These are phyloP conservation scores for Austroboletus novae-zelandiae DNA, from an alignment of 1,284 basidiomycete species.

Conservation along the genomic window DNA sequence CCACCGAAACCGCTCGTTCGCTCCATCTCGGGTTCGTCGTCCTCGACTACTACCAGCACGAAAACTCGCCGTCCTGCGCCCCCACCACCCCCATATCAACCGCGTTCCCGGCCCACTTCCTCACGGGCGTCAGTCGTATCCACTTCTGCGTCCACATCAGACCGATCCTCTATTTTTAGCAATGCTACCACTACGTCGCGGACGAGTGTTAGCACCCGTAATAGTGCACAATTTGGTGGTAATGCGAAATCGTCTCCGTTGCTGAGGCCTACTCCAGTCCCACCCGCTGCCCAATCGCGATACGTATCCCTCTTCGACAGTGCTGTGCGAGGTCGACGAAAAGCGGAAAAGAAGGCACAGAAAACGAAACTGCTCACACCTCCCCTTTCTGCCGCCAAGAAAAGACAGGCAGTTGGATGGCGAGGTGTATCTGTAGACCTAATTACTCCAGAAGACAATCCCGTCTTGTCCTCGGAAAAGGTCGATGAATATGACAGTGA, in stretches of 20 bases:
- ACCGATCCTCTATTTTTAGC: conserved; percentile 63
- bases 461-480: conserved; percentile 16
- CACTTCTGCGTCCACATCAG: conserved; percentile 46
- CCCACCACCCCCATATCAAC: conserved; percentile 32
- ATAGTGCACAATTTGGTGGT: conserved; percentile 22
- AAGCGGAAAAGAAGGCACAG: conserved; percentile 34
- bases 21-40: conserved; percentile 30
- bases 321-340: conserved; percentile 51
- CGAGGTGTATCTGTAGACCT: conserved; percentile 73
- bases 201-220: conserved; percentile 42
- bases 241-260: conserved; percentile 23
- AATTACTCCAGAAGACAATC: conserved; percentile 45
- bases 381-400: conserved; percentile 39
- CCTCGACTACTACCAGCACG: conserved; percentile 29
- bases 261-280: conserved; percentile 62
- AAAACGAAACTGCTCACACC: conserved; percentile 35
- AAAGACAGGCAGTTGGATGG: conserved; percentile 67
- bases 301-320: conserved; percentile 66
- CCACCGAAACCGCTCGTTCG: conserved; percentile 32
- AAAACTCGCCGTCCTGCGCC: conserved; percentile 35
- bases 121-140: conserved; percentile 41
- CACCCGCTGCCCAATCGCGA: conserved; percentile 55
- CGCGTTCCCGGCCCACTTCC: conserved; percentile 31
- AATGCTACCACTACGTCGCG: conserved; percentile 45
- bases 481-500: conserved; percentile 34